Evolutionary conservation across 495 filamentous ascomycete species (phyloP).

Genomic region (Xylaria sp.): DNA sequence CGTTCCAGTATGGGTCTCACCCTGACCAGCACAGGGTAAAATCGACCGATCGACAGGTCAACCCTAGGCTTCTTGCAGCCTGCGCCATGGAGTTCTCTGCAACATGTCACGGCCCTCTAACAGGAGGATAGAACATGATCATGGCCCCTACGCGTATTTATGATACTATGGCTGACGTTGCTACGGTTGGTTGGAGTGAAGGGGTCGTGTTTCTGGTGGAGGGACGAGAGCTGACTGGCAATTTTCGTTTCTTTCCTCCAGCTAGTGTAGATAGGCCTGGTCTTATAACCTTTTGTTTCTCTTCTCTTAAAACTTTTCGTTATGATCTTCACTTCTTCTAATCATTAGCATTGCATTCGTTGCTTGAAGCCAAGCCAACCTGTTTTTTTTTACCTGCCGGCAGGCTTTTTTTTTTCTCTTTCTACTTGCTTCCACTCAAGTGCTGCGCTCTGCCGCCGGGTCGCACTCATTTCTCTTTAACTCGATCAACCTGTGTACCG

Average conservation of each 20-base stretch:
- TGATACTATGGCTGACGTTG: background rate
- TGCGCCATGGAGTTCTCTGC: constrained; percentile 6
- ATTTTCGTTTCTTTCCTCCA: constrained; percentile 12
- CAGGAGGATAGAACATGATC: constrained; percentile 19
- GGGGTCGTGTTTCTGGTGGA: constrained; percentile 3
- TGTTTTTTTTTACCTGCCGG: constrained; percentile 35
- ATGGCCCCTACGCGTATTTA: background rate
- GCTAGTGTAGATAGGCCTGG: constrained; percentile 15
- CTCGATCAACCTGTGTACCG: constrained; percentile 5
- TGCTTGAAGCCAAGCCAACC: constrained; percentile 16
- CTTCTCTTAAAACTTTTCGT: background rate
- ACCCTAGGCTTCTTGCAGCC: constrained; percentile 1
- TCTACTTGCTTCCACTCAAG: background rate
- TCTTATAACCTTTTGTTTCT: constrained; percentile 12
- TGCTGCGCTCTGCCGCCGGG: constrained; percentile 19
- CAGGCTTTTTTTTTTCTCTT: constrained; percentile 14
- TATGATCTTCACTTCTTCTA: constrained; percentile 22
- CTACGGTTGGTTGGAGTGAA: background rate
- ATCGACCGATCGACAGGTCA: constrained; percentile 13
- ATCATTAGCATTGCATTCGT: constrained; percentile 14
- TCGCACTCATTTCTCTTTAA: constrained; percentile 11
- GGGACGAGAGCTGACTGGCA: background rate
- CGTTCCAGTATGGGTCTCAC: background rate
- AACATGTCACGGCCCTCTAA: constrained; percentile 8
- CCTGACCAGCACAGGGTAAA: background rate